These are phyloP conservation scores for Trichosporon inkin DNA, from an alignment of 1,284 basidiomycete genomes.

Conservation along the genomic window DNA sequence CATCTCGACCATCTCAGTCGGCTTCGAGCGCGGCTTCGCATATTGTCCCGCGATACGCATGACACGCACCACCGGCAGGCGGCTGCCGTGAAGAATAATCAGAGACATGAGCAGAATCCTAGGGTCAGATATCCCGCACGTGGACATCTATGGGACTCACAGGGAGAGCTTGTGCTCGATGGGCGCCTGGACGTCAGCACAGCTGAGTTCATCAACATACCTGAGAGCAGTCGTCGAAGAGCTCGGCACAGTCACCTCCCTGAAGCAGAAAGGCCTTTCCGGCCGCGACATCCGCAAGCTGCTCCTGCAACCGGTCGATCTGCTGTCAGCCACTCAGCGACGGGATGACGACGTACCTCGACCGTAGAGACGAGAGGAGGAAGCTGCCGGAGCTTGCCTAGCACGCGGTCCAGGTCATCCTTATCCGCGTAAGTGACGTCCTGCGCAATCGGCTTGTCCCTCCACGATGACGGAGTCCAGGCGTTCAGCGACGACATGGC, in stretches of 20 bases:
- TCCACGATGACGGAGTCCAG: constrained; percentile 62
- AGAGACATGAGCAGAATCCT: constrained; percentile 87
- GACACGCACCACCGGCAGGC: constrained; percentile 85
- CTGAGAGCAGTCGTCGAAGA: constrained; percentile 83
- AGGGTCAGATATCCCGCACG: constrained; percentile 2
- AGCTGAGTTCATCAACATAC: constrained; percentile 52
- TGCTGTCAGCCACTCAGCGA: constrained; percentile 42
- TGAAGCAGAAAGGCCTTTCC: constrained; percentile 91
- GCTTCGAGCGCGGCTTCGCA: constrained; percentile 88
- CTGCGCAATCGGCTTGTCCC: constrained; percentile 64
- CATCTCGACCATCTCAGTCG: constrained; percentile 66
- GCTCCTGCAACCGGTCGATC: constrained; percentile 80
- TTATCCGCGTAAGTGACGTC: constrained; percentile 51
- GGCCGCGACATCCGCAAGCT: constrained; percentile 73
- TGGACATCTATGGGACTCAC: constrained; percentile 25
- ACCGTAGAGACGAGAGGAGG: constrained; percentile 85
- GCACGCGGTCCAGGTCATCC: constrained; percentile 58
- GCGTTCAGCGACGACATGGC: constrained; percentile 9
- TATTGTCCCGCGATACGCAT: constrained; percentile 94
- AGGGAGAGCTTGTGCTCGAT: constrained; percentile 92
- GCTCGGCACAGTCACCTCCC: constrained; percentile 94
- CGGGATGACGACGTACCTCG: constrained; percentile 61
- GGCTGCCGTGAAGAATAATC: constrained; percentile 88
- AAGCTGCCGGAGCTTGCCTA: constrained; percentile 67
- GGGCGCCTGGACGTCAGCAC: constrained; percentile 61